Evolutionary conservation across 306 rosid species (phyloP).

Genomic region (Quercus agrifolia): DNA sequence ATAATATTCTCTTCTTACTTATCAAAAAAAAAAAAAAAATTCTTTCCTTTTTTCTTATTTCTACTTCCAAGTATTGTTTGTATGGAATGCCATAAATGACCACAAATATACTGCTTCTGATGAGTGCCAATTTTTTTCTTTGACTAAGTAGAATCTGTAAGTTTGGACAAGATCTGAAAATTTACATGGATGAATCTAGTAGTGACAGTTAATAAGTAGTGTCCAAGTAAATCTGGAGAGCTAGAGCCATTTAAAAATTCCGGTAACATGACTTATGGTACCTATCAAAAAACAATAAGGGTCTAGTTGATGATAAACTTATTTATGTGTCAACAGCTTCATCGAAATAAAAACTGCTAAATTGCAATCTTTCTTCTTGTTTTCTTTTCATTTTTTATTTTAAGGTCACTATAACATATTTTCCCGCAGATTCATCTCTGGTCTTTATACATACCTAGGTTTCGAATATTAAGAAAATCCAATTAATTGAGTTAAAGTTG

Average conservation of each 20-base stretch:
- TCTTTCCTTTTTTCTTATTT: no score
- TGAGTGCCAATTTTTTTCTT: background rate
- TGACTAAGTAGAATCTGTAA: background rate
- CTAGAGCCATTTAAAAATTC: background rate
- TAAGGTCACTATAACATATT: background rate
- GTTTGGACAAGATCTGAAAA: background rate
- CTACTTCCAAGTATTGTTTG: background rate
- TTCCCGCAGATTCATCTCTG: background rate
- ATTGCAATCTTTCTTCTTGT: background rate
- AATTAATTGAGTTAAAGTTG: background rate
- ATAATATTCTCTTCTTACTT: no score
- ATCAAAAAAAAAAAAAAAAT: no score
- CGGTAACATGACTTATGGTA: background rate
- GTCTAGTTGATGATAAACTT: background rate
- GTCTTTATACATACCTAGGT: background rate
- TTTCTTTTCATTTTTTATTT: background rate
- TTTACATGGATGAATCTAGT: background rate
- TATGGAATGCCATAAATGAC: background rate
- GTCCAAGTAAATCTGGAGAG: background rate
- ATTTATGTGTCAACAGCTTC: background rate
- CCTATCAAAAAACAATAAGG: background rate
- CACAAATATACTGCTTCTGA: background rate
- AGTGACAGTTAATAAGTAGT: background rate
- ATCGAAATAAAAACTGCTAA: background rate
- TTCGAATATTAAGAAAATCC: background rate